A percentile compares a stretch with the other conserved stretches of the same genome.
Conservation (phyloP, 176 grass and related monocot species). For the Canna indica region DNA sequence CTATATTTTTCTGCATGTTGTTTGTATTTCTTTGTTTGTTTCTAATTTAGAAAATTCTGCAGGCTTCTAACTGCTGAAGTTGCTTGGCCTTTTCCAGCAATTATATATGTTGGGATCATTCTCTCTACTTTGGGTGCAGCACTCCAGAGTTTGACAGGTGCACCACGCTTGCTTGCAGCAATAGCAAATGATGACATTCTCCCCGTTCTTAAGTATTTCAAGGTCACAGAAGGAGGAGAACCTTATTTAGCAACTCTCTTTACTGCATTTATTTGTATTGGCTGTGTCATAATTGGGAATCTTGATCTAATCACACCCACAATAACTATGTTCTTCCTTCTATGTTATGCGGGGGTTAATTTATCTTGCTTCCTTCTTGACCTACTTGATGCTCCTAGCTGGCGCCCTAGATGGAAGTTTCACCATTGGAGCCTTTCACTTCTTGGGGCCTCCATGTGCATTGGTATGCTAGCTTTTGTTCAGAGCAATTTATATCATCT, state of each 20-base stretch:
- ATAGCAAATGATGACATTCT: conserved; percentile 98
- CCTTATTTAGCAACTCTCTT: conserved; percentile 81
- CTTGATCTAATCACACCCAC: conserved; percentile 94
- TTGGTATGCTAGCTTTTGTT: conserved; percentile 42
- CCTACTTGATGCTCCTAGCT: conserved; percentile 96
- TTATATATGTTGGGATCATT: conserved; percentile 92
- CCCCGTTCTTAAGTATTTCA: conserved; percentile 88
- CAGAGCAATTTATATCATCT: not conserved
- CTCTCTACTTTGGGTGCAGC: conserved; percentile 95
- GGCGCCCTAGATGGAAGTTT: conserved; percentile 98
- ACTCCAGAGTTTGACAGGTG: conserved; percentile 84
- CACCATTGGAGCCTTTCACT: conserved; percentile 98
- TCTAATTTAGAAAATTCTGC: conserved; percentile 11
- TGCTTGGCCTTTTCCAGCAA: conserved; percentile 83
- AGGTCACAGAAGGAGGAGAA: conserved; percentile 77
- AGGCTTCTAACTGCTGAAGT: conserved; percentile 95
- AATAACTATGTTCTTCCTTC: conserved; percentile 97
- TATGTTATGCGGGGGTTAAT: conserved; percentile 94
- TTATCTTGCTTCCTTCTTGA: conserved; percentile 95
- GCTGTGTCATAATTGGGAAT: conserved; percentile 88
- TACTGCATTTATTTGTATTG: conserved; percentile 82
- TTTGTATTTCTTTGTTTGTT: not conserved
- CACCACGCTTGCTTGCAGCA: conserved; percentile 83
- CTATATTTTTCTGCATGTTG: not conserved
- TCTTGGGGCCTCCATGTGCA: conserved; percentile 75